phyloP scores from a whole-genome alignment of 805 yeast species.

The Barnettozyma wickerhamii region DNA sequence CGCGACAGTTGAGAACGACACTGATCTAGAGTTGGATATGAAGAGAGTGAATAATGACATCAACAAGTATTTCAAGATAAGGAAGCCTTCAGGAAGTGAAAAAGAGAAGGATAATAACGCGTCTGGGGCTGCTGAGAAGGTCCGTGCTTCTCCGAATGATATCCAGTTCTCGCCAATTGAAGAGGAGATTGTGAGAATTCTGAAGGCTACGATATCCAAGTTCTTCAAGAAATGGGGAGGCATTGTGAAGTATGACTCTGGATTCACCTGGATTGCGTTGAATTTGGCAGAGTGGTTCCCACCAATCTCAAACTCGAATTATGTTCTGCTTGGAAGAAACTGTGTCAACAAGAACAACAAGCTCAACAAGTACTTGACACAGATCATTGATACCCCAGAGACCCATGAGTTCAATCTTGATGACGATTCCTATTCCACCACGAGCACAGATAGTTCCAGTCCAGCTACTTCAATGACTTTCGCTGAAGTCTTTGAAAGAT shows the following conservation, averaged over 20 bases:
- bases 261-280: conserved; percentile 83
- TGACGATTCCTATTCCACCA: conserved; percentile 13
- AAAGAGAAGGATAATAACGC: not conserved
- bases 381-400: conserved; percentile 11
- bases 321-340: conserved; percentile 24
- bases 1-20: conserved; percentile 33
- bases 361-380: conserved; percentile 20
- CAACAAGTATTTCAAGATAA: conserved; percentile 50
- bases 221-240: conserved; percentile 79
- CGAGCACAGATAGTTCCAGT: conserved; percentile 19
- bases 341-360: conserved; percentile 15
- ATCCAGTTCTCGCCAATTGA: conserved; percentile 33
- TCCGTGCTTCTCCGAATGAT: conserved; percentile 12
- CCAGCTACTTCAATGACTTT: conserved; percentile 38
- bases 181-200: conserved; percentile 45
- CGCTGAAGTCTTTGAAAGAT: conserved; percentile 68
- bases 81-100: conserved; percentile 11
- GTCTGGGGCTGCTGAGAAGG: not conserved
- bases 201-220: conserved; percentile 56
- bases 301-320: conserved; percentile 29
- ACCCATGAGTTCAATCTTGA: conserved; percentile 21
- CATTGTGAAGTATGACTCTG: conserved; percentile 71
- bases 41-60: conserved; percentile 50
- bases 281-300: conserved; percentile 90
- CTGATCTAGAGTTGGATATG: conserved; percentile 25